phyloP scores from a whole-genome alignment of 2,329 filamentous ascomycete genomes.

The Septoria petroselini region DNA sequence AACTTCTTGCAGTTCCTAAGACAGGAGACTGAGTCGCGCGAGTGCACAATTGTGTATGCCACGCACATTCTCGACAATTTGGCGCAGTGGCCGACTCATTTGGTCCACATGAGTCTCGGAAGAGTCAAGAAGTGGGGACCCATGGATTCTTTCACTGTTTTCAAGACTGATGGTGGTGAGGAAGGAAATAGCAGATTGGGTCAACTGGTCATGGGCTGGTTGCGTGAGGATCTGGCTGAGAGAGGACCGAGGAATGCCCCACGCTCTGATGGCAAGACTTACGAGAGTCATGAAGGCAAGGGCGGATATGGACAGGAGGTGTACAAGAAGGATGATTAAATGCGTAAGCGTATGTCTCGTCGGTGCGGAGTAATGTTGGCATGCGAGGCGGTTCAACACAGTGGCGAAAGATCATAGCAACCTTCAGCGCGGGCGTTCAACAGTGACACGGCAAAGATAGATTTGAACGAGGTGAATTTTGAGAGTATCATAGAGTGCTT shows the following conservation, averaged over 20 bases:
- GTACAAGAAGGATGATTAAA: slow-evolving; percentile 24
- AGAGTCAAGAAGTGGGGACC: slow-evolving; percentile 81
- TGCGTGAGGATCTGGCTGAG: slow-evolving; percentile 73
- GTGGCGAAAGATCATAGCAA: neutral
- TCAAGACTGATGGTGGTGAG: slow-evolving; percentile 47
- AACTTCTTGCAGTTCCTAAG: slow-evolving; percentile 86
- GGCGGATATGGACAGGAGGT: slow-evolving; percentile 64
- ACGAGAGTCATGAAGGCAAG: slow-evolving; percentile 56
- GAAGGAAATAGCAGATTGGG: slow-evolving; percentile 80
- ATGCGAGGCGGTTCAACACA: neutral
- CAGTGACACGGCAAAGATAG: slow-evolving; percentile 1
- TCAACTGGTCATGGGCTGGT: slow-evolving; percentile 82
- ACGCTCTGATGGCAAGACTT: slow-evolving; percentile 63
- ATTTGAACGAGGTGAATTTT: too few species aligned
- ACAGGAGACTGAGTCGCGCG: slow-evolving; percentile 74
- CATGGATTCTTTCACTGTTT: slow-evolving; percentile 65
- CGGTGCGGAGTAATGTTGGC: neutral
- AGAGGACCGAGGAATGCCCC: slow-evolving; percentile 70
- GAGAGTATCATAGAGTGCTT: too few species aligned
- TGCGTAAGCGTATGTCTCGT: neutral
- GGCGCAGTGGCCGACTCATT: slow-evolving; percentile 88
- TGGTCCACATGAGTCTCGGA: slow-evolving; percentile 93
- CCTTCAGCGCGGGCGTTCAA: slow-evolving; percentile 15
- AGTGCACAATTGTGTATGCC: slow-evolving; percentile 93
- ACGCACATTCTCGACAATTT: slow-evolving; percentile 97